Evolutionary conservation across 768 basidiomycete genomes (phyloP), one percentile per base, ranked within the genome.

Genomic region (Multifurca ochricompacta): DNA sequence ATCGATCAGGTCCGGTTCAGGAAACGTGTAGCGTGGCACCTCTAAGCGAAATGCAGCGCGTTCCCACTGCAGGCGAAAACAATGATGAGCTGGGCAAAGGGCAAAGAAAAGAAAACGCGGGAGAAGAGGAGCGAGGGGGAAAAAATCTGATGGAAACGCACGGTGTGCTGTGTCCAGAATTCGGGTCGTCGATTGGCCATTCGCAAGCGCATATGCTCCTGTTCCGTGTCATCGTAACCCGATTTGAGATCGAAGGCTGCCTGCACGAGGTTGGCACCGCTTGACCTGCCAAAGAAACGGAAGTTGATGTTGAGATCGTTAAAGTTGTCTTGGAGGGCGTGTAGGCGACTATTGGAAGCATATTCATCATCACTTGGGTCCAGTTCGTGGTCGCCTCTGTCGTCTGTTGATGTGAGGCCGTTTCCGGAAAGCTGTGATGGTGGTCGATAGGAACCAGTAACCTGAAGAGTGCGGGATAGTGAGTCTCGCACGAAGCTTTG

Each of bases 81-180:
- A n/a, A n/a, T 11, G 6, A 34, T 7, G 30, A 43, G 51, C 18
- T 31, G 43, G 31, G 45, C 13, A 41, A 32, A 49, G 28, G 36
- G 35, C 21, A n/a, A 4, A 32, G 18, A 14, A 34, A n/a, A n/a
- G n/a, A n/a, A n/a, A n/a, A n/a, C n/a, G n/a, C n/a, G n/a, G n/a
- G n/a, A n/a, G n/a, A n/a, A n/a, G n/a, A n/a, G n/a, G n/a, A n/a
- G n/a, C n/a, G n/a, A n/a, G n/a, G n/a, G n/a, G n/a, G n/a, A n/a
- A n/a, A n/a, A n/a, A n/a, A n/a, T n/a, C n/a, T n/a, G n/a, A n/a
- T n/a, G n/a, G n/a, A 45, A 48, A 67, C 75, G 46, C 43, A 79
- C 79, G 9, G 73, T 65, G 42, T 75, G 76, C 39, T 68, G 57
- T 4, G 69, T 65, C 81, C 80, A 82, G 56, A 76, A 78, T 53